Percentiles rank a stretch among this genome's conserved stretches.
phyloP scores from a whole-genome alignment of 2,329 filamentous ascomycete species.

The Mollisiaceae sp. region DNA sequence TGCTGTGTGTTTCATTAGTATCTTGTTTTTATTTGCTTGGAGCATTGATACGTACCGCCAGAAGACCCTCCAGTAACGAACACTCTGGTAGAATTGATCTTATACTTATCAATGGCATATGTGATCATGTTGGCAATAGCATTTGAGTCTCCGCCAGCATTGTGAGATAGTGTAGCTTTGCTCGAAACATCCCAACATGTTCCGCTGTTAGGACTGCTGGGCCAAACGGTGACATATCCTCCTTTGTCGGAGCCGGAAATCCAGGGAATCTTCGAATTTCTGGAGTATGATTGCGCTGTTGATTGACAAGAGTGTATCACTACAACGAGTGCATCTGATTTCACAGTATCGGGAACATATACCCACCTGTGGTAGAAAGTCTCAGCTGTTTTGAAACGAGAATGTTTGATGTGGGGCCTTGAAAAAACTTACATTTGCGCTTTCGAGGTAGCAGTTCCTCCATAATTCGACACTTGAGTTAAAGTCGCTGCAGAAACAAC shows the following conservation, averaged over 20 bases:
- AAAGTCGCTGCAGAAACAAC: conserved; percentile 22
- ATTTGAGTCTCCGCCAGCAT: conserved; percentile 61
- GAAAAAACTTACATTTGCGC: conserved; percentile 27
- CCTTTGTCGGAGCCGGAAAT: conserved; percentile 56
- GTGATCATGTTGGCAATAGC: conserved; percentile 63
- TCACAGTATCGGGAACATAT: conserved; percentile 33
- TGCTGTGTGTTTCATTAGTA: conserved; percentile 30
- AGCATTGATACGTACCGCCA: conserved; percentile 44
- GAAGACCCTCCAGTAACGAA: conserved; percentile 58
- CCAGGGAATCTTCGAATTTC: conserved; percentile 48
- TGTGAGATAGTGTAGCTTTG: conserved; percentile 52
- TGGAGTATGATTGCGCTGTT: conserved; percentile 44
- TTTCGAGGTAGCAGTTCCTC: conserved; percentile 30
- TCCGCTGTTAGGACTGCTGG: conserved; percentile 56
- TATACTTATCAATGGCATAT: conserved; percentile 56
- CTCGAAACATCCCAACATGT: conserved; percentile 64
- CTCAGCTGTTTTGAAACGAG: not conserved
- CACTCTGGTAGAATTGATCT: conserved; percentile 54
- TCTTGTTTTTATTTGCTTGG: too few relatives aligned
- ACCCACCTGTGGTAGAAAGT: conserved; percentile 24
- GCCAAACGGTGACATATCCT: conserved; percentile 65
- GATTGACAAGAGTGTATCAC: conserved; percentile 44
- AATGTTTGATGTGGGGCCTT: not conserved
- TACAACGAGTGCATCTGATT: conserved; percentile 31
- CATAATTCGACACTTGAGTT: conserved; percentile 30